Base-by-base conservation (phyloP, 2,329 filamentous ascomycete species). In the Claviceps cyperi region DNA sequence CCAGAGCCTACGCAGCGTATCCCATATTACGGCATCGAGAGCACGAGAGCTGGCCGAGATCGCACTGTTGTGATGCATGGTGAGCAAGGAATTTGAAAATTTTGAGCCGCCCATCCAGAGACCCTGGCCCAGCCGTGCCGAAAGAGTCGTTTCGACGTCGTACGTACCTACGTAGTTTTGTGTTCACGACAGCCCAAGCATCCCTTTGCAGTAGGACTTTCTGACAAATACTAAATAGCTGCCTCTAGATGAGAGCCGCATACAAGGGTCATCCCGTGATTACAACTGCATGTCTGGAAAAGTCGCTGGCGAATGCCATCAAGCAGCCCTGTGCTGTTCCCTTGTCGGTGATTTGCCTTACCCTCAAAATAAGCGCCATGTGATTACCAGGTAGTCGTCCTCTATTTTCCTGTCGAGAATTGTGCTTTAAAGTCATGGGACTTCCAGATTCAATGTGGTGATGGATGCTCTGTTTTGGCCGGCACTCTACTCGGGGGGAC, bases 161-260 rank as follows among this genome's bases (percentile, higher is more conserved):
- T 40, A 35, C 51, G 9, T 48, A 52, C 51, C 51, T 52, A n/a
- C n/a, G n/a, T 52, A 19, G 48, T 52, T 36, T 46, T 52, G 15
- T 43, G 51, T 35, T 51, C 46, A 17, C 48, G 51, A 47, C 51
- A 52, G 15, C 48, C 40, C 19, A 50, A 44, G 43, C 51, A 52
- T 35, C 46, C 48, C 13, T 48, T 40, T 45, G 43, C 40, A 6
- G 36, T 32, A 19, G 35, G 48, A 15, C 44, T 37, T 32, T 24
- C 51, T 39, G 49, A 44, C 49, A n/a, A n/a, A 52, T 46, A 8
- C n/a, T 41, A 15, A 37, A 40, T 2, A 22, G 39, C 39, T 35
- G 35, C 44, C 38, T 32, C 50, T 43, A 17, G 7, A 24, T 43
- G 15, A 38, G 32, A 43, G n/a, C 47, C 41, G 44, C 38, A 49